Conservation (phyloP, 768 basidiomycete species). For the Coprinopsis sp. region DNA sequence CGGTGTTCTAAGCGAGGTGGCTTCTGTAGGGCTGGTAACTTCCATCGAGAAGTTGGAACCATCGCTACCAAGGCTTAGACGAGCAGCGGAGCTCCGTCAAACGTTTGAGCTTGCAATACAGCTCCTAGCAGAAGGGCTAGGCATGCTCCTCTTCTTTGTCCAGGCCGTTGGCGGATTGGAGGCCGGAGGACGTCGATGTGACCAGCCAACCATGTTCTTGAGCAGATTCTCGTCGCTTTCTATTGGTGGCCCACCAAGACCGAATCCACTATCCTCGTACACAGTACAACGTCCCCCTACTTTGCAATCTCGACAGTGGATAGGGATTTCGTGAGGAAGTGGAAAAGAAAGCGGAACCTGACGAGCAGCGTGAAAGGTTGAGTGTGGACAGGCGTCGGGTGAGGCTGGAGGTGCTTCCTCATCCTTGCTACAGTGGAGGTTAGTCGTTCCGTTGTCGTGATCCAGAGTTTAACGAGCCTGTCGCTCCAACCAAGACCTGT, state of each 20-base stretch:
- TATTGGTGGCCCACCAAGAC: constrained; percentile 9
- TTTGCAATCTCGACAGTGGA: constrained; percentile 30
- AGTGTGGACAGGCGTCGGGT: constrained; percentile 59
- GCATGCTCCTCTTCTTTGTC: constrained; percentile 8
- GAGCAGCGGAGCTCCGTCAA: constrained; percentile 1
- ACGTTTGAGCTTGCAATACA: constrained; percentile 25
- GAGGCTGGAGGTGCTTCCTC: constrained; percentile 68
- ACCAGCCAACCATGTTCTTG: constrained; percentile 20
- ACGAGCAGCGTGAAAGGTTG: constrained; percentile 44
- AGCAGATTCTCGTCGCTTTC: constrained; percentile 12
- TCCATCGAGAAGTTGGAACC: constrained; percentile 19
- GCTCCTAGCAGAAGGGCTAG: constrained; percentile 22
- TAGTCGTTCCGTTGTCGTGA: too few relatives aligned
- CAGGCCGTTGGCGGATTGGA: constrained; percentile 12
- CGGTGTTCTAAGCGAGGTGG: not conserved
- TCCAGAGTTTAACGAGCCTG: too few relatives aligned
- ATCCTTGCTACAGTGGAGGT: constrained; percentile 71
- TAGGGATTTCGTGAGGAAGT: constrained; percentile 19
- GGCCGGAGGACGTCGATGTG: constrained; percentile 10
- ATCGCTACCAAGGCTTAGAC: constrained; percentile 1
- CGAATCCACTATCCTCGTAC: too few relatives aligned
- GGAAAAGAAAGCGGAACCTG: constrained; percentile 36
- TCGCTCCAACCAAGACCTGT: constrained; percentile 76
- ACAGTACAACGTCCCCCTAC: constrained; percentile 23
- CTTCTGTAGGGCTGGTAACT: constrained; percentile 17